Evolutionary conservation across 176 grass and related monocot genomes (phyloP), one percentile per base, ranked within the genome.

Genomic region (Eleusine coracana): DNA sequence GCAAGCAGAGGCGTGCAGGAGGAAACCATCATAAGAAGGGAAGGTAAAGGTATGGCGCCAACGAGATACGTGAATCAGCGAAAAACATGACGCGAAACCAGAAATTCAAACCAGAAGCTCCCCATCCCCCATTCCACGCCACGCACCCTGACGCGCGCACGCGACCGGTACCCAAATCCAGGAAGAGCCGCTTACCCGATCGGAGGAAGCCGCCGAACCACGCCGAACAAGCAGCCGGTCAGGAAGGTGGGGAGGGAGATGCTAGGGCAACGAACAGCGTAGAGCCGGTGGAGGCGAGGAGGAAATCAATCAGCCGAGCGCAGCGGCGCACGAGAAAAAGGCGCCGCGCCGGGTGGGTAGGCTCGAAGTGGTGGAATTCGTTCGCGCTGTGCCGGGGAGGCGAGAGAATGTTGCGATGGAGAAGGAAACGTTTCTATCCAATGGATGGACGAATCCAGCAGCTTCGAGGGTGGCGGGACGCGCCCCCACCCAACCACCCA

Each of bases 171-270:
- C 17, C 68, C 67, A 74, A 62, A 86, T 73, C 73, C 28, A 74
- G 82, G 10, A 42, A 41, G 83, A 64, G 49, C 41, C 17, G 65
- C 83, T 74, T 90, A 90, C 88, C 79, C 49, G 84, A 75, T 42
- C 29, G 41, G 74, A 69, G 60, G 83, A 28, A 66, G 37, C 27
- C 25, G 56, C 56, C 87, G 77, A 65, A 21, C 23, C 75, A 31
- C 52, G n/a, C 70, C 74, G 66, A 48, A 27, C 37, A 38, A 13
- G 58, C 58, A 4, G 54, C 16, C 25, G 4, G 50, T 1, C 46
- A 29, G 36, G 66, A 84, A 69, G 55, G 71, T 45, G 82, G 81
- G 66, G 80, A 28, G 2, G 44, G 51, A 42, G 31, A 10, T 20
- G 58, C 10, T n/a, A 12, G 28, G 20, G 68, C 39, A 42, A 18